These are phyloP conservation scores for Trichaptum fuscoviolaceum DNA, from an alignment of 768 basidiomycete genomes.

Conservation along the genomic window DNA sequence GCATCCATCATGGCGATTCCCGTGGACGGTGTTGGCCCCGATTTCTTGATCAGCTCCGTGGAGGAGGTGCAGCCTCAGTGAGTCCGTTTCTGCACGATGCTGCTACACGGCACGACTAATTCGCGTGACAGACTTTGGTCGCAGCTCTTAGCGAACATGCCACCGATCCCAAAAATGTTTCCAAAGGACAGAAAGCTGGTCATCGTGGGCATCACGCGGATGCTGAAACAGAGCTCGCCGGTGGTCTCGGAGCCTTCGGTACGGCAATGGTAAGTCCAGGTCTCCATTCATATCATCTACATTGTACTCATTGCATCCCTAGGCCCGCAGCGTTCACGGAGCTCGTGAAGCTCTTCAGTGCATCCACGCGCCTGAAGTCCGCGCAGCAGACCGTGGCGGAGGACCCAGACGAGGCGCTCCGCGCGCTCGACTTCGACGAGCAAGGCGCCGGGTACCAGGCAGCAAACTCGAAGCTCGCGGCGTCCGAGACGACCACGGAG, in stretches of 20 bases:
- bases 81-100: conserved; percentile 18
- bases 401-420: conserved; percentile 54
- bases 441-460: conserved; percentile 89
- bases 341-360: conserved; percentile 37
- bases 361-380: neutral
- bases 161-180: conserved; percentile 76
- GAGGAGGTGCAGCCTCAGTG: conserved; percentile 86
- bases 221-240: conserved; percentile 67
- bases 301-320: neutral
- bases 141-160: conserved; percentile 74
- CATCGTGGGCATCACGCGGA: conserved; percentile 70
- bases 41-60: conserved; percentile 70
- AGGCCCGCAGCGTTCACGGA: conserved; percentile 71
- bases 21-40: conserved; percentile 67
- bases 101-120: conserved; percentile 11
- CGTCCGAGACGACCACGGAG: conserved; percentile 52
- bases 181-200: conserved; percentile 82
- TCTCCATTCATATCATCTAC: too few species aligned
- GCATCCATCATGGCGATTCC: conserved; percentile 71
- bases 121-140: conserved; percentile 57
- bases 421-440: conserved; percentile 86
- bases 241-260: conserved; percentile 65
- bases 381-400: conserved; percentile 26
- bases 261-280: conserved; percentile 52
- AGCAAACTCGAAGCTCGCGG: conserved; percentile 86